Percentiles rank a stretch among this genome's conserved stretches.
Conservation (phyloP, 1,284 basidiomycete species). For the Irpex rosettiformis region DNA sequence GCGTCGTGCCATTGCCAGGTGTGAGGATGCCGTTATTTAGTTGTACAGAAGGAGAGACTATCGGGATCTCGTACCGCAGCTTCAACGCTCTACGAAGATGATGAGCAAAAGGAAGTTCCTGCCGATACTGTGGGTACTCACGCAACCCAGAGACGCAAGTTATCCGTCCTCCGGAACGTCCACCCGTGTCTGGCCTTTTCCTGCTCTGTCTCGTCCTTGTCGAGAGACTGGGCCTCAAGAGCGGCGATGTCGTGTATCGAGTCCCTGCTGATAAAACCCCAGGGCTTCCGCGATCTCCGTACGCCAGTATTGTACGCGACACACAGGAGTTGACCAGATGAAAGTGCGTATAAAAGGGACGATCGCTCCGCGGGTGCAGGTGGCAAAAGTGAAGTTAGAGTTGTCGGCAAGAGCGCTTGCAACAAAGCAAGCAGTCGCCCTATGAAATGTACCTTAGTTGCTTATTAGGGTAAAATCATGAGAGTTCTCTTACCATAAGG, state of each 20-base stretch:
- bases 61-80: slow-evolving; percentile 72
- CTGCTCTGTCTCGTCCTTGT: slow-evolving; percentile 29
- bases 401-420: slow-evolving; percentile 36
- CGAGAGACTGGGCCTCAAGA: slow-evolving; percentile 46
- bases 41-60: slow-evolving; percentile 41
- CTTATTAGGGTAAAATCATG: neutral
- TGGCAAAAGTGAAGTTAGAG: slow-evolving; percentile 44
- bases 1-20: slow-evolving; percentile 22
- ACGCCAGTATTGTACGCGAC: slow-evolving; percentile 78
- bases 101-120: neutral
- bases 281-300: slow-evolving; percentile 75
- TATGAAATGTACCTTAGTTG: slow-evolving; percentile 23
- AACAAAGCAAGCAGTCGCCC: slow-evolving; percentile 63
- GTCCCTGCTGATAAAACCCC: slow-evolving; percentile 81
- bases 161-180: slow-evolving; percentile 83
- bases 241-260: slow-evolving; percentile 76
- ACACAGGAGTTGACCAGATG: slow-evolving; percentile 80
- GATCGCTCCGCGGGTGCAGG: slow-evolving; percentile 33
- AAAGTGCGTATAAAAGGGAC: slow-evolving; percentile 53
- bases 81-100: slow-evolving; percentile 62
- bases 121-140: slow-evolving; percentile 35
- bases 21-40: slow-evolving; percentile 19
- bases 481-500: slow-evolving; percentile 45
- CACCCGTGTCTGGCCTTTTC: slow-evolving; percentile 46
- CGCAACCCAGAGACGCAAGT: slow-evolving; percentile 80